Percentiles rank a stretch among this genome's conserved stretches.
phyloP scores from a whole-genome alignment of 352 stramenopile species.

The Globisporangium recalcitrans region DNA sequence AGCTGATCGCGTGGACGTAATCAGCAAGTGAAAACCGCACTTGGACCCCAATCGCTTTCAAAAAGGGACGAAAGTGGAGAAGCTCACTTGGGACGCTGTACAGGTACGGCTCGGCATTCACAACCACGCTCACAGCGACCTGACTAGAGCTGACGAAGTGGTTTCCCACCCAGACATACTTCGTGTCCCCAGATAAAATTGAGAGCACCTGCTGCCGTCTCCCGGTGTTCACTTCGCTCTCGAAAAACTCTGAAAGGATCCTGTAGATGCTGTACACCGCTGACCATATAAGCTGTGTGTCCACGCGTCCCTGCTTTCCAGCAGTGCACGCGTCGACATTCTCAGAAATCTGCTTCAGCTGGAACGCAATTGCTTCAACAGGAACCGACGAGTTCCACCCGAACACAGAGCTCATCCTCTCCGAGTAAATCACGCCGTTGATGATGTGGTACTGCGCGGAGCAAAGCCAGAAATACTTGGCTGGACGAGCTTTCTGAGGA shows the following conservation, averaged over 20 bases:
- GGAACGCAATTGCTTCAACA: constrained; percentile 36
- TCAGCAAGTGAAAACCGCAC: constrained; percentile 49
- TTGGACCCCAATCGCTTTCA: constrained; percentile 56
- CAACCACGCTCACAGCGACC: constrained; percentile 39
- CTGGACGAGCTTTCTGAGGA: constrained; percentile 31
- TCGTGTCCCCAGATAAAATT: constrained; percentile 33
- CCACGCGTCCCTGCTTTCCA: constrained; percentile 4
- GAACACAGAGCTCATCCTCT: constrained; percentile 33
- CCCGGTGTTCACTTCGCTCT: constrained; percentile 25
- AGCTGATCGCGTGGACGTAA: constrained; percentile 51
- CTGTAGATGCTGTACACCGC: constrained; percentile 61
- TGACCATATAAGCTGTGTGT: constrained; percentile 41
- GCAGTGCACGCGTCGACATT: constrained; percentile 23
- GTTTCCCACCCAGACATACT: constrained; percentile 60
- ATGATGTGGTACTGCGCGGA: constrained; percentile 66
- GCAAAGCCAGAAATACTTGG: constrained; percentile 49
- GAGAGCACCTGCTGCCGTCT: constrained; percentile 26
- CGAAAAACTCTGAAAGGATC: constrained; percentile 50
- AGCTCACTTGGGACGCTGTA: constrained; percentile 56
- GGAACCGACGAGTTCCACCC: constrained; percentile 38
- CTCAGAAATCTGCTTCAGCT: constrained; percentile 47
- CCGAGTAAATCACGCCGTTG: constrained; percentile 35
- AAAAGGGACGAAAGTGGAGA: constrained; percentile 56
- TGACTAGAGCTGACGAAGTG: constrained; percentile 47
- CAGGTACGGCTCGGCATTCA: constrained; percentile 66